Base-by-base conservation (phyloP, 2,329 filamentous ascomycete genomes). In the Alternaria sp. region DNA sequence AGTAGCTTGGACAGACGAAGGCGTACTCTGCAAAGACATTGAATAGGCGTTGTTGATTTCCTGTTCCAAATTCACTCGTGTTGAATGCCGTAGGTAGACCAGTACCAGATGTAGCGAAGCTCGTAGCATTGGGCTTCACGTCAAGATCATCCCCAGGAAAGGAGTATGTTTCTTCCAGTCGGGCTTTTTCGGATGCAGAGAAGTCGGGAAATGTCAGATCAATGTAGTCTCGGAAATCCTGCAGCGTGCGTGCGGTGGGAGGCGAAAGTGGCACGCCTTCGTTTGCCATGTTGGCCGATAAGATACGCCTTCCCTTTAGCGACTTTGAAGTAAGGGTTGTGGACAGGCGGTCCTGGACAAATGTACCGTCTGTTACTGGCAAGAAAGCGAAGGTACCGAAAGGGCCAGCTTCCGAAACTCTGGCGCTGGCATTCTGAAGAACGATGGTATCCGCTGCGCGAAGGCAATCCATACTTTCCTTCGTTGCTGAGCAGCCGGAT, bases 1-100 rank as follows among this genome's bases (percentile, higher is more conserved):
- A 82, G 67, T 81, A 79, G 10, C 69, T 73, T 5, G 79, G 79
- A 59, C 80, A 82, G 55, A 75, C 76, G 67, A 83, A 83, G 36
- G 83, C 80, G 63, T 79, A 82, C 63, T 84, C 82, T 8, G 81
- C 81, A 62, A 81, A 84, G 21, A 83, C 77, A 61, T 81, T 73
- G 69, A 81, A 81, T 5, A 82, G 69, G 19, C 81, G 74, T 55
- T 79, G 75, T 58, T 77, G 72, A 47, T 77, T 71, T 32, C 75
- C 76, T 1, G 75, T 75, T 2, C 71, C 75, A 55, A 73, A 75
- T 32, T 61, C 62, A 46, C 71, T 75, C 51, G 75, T 72, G 58
- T 77, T 77, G 23, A 77, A 55, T 5, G 75, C 74, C 11, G 73
- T 74, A 1, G 72, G 68, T 7, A 46, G 25, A 11, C 65, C 59